Evolutionary conservation across 495 filamentous ascomycete genomes (phyloP).

Genomic region (Rostrohypoxylon terebratum): DNA sequence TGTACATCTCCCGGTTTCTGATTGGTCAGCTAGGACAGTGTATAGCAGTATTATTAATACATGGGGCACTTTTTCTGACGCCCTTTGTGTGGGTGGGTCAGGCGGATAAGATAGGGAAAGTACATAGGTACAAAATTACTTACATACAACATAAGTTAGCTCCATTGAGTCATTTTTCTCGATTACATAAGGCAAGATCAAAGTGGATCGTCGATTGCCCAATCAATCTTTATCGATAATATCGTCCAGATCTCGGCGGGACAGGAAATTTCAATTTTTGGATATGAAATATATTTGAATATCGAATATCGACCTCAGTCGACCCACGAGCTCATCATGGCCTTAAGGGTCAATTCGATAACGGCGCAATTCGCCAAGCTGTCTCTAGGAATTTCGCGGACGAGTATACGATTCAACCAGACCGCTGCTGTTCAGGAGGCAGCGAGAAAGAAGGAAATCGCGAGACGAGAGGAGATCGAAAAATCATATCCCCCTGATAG

Average conservation of each 20-base stretch:
- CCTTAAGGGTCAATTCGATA: constrained; percentile 42
- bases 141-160: background rate
- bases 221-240: constrained; percentile 3
- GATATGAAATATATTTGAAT: constrained; percentile 11
- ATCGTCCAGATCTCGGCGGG: constrained; percentile 7
- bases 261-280: constrained; percentile 41
- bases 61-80: too few species aligned
- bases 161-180: background rate
- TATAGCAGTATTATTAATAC: too few species aligned
- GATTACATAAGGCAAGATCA: constrained; percentile 20
- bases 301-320: constrained; percentile 20
- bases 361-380: constrained; percentile 42
- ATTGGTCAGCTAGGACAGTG: too few species aligned
- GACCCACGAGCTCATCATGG: constrained; percentile 38
- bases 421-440: background rate
- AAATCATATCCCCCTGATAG: constrained; percentile 53
- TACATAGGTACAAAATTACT: background rate
- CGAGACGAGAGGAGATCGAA: constrained; percentile 10
- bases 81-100: too few species aligned
- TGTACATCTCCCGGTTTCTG: too few species aligned
- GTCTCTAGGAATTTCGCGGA: constrained; percentile 39
- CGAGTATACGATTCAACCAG: constrained; percentile 39
- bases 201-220: constrained; percentile 1
- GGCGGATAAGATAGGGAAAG: background rate
- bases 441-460: background rate